These are phyloP conservation scores for Boletellus ananas DNA, from an alignment of 768 basidiomycete species.

Conservation along the genomic window DNA sequence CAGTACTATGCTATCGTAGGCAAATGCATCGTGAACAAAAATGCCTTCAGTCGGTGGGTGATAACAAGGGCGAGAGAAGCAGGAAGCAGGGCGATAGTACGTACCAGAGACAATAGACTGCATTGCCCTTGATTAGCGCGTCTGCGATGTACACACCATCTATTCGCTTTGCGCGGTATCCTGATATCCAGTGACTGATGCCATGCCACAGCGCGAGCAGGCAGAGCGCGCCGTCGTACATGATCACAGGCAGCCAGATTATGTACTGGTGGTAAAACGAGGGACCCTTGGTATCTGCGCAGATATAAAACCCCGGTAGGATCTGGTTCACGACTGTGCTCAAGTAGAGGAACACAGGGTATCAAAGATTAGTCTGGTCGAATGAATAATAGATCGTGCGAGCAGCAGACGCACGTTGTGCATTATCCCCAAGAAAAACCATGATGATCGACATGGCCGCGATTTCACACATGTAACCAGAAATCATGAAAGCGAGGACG, in stretches of 20 bases:
- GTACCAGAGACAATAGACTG: constrained; percentile 16
- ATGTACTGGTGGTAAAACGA: constrained; percentile 1
- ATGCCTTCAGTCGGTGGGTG: neutral
- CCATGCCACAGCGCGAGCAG: constrained; percentile 6
- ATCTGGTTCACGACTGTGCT: constrained; percentile 13
- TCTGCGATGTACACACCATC: constrained; percentile 4
- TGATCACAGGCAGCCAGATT: constrained; percentile 9
- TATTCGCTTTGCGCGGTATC: neutral
- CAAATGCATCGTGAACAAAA: neutral
- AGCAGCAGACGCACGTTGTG: neutral
- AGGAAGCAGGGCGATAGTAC: neutral
- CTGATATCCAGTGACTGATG: neutral
- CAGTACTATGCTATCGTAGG: constrained; percentile 8
- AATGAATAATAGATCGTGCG: too few species aligned
- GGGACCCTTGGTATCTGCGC: neutral
- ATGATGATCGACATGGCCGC: constrained; percentile 4
- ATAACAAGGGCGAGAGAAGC: neutral
- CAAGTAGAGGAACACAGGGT: neutral
- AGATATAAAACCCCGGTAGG: neutral
- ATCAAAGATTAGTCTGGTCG: neutral
- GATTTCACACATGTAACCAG: constrained; percentile 7
- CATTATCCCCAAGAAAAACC: neutral
- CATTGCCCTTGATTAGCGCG: constrained; percentile 11
- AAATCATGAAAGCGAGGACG: constrained; percentile 3
- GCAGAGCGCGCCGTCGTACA: constrained; percentile 3